phyloP scores from a whole-genome alignment of 176 grass and related monocot species.

The Carex pumila region DNA sequence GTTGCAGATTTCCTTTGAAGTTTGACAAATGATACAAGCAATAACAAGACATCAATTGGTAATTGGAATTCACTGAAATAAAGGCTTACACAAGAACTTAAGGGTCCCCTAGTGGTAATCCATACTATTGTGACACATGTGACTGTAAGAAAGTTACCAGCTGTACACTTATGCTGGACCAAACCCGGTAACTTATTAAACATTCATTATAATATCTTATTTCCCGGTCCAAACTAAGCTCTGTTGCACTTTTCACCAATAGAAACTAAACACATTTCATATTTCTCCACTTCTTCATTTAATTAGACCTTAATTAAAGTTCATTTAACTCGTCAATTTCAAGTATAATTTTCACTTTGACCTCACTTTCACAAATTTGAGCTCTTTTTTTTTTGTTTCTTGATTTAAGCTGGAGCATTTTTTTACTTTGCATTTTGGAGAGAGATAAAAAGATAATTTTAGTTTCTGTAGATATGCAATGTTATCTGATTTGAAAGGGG shows the following conservation, averaged over 20 bases:
- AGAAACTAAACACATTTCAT: not conserved
- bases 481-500: not conserved
- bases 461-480: not conserved
- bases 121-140: not conserved
- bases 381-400: not conserved
- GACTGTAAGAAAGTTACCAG: not conserved
- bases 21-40: conserved; percentile 20
- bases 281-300: not conserved
- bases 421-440: not conserved
- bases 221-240: not conserved
- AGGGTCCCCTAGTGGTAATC: not conserved
- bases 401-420: not conserved
- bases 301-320: not conserved
- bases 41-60: not conserved
- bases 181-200: not conserved
- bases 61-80: not conserved
- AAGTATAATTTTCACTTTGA: not conserved
- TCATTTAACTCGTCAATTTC: not conserved
- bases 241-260: not conserved
- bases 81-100: not conserved
- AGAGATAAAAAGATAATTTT: not conserved
- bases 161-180: not conserved
- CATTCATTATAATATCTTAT: not conserved
- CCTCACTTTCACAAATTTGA: not conserved
- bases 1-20: conserved; percentile 65